Percentiles rank a stretch among this genome's conserved stretches.
Conservation (phyloP, 306 rosid genomes). For the Morella rubra region DNA sequence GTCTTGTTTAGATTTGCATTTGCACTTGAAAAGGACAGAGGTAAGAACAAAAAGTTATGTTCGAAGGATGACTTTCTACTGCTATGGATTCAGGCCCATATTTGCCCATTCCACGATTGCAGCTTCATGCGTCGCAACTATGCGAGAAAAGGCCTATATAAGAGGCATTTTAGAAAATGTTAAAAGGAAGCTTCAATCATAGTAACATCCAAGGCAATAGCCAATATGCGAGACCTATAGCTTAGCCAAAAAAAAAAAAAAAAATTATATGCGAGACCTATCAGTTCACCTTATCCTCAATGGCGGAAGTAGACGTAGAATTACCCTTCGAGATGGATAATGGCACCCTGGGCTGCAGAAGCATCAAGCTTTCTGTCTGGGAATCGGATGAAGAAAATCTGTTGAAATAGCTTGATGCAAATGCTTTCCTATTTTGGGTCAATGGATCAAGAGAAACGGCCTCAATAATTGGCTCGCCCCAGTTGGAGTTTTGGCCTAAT, state of each 20-base stretch:
- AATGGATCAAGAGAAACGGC: conserved; percentile 21
- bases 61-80: neutral
- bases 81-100: neutral
- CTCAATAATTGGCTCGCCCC: conserved; percentile 27
- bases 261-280: neutral
- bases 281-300: conserved; percentile 14
- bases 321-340: conserved; percentile 26
- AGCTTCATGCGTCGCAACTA: neutral
- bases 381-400: conserved; percentile 33
- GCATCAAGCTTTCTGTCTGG: conserved; percentile 31
- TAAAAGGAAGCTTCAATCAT: neutral
- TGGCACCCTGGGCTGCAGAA: conserved; percentile 32
- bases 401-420: conserved; percentile 30
- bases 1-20: neutral
- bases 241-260: no score
- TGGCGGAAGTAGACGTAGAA: conserved; percentile 12
- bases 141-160: neutral
- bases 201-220: neutral
- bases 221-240: no score
- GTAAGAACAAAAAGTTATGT: neutral
- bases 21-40: neutral
- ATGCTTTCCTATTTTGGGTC: conserved; percentile 36
- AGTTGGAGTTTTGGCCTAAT: conserved; percentile 32
- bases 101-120: neutral
- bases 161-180: neutral